Evolutionary conservation across 2,329 filamentous ascomycete species (phyloP).

Genomic region (Penicillium brasilianum): DNA sequence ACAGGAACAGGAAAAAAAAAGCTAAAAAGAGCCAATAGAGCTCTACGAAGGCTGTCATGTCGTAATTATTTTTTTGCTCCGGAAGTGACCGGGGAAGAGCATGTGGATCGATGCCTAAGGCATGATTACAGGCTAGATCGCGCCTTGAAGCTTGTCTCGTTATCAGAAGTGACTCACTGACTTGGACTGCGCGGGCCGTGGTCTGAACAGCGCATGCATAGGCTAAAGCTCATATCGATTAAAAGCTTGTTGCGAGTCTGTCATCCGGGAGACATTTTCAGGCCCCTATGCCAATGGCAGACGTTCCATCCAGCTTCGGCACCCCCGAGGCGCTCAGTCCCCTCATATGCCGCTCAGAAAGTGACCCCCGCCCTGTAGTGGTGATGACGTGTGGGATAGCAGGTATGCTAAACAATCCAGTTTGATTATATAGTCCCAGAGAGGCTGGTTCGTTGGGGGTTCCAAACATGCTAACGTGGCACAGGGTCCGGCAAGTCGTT

Average conservation of each 20-base stretch:
- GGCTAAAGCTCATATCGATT: background rate
- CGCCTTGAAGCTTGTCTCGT: slow-evolving; percentile 3
- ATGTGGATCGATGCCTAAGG: background rate
- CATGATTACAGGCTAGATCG: background rate
- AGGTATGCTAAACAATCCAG: slow-evolving; percentile 4
- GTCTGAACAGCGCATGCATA: background rate
- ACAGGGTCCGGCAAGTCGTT: slow-evolving; percentile 23
- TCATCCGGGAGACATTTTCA: slow-evolving; percentile 2
- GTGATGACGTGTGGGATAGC: slow-evolving; percentile 21
- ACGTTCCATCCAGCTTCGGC: background rate
- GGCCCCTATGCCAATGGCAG: slow-evolving; percentile 11
- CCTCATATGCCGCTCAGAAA: slow-evolving; percentile 9
- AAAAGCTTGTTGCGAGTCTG: background rate
- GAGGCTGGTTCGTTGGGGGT: too few relatives aligned
- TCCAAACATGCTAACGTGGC: background rate
- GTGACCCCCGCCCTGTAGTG: slow-evolving; percentile 17
- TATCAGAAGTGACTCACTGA: slow-evolving; percentile 5
- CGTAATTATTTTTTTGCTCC: slow-evolving; percentile 6
- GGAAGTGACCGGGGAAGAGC: slow-evolving; percentile 6
- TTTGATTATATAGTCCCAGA: background rate
- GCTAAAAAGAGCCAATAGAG: background rate
- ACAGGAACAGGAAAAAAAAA: background rate
- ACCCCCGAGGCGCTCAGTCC: slow-evolving; percentile 12
- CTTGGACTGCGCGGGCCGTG: background rate
- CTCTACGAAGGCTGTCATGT: background rate